These are phyloP conservation scores for Candida pseudoviswanathii DNA, from an alignment of 1,139 yeast species.

Conservation along the genomic window DNA sequence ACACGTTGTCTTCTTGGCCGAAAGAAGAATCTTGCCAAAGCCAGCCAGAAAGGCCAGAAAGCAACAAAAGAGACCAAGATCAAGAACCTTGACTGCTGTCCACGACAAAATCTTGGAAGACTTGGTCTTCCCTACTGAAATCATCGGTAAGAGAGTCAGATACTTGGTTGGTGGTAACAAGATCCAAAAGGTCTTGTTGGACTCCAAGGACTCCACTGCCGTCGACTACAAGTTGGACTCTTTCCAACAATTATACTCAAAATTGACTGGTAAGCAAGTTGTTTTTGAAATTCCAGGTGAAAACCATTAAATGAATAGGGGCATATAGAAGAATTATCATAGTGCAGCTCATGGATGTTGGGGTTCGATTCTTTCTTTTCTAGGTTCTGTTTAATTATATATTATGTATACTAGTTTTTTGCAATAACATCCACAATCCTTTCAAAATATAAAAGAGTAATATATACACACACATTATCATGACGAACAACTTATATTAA, in stretches of 20 bases:
- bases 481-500: not conserved
- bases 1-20: slow-evolving; percentile 99
- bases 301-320: slow-evolving; percentile 33
- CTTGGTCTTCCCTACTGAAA: slow-evolving; percentile 99
- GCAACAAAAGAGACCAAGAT: slow-evolving; percentile 99
- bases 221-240: slow-evolving; percentile 99
- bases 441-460: not conserved
- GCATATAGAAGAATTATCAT: not conserved
- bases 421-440: not conserved
- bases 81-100: slow-evolving; percentile 98
- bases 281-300: slow-evolving; percentile 93
- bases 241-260: slow-evolving; percentile 97
- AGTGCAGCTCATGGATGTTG: not conserved
- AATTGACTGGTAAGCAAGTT: slow-evolving; percentile 99
- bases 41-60: slow-evolving; percentile 90
- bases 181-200: slow-evolving; percentile 97
- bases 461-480: not conserved
- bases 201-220: slow-evolving; percentile 96
- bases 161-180: slow-evolving; percentile 99
- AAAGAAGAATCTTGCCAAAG: slow-evolving; percentile 99
- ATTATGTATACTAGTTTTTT: slow-evolving; percentile 2
- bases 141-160: slow-evolving; percentile 98
- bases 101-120: slow-evolving; percentile 99
- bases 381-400: slow-evolving; percentile 3
- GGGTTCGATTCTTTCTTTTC: not conserved